These are phyloP conservation scores for Aureobasidium leucospermi DNA, from an alignment of 2,329 filamentous ascomycete genomes.

Conservation along the genomic window DNA sequence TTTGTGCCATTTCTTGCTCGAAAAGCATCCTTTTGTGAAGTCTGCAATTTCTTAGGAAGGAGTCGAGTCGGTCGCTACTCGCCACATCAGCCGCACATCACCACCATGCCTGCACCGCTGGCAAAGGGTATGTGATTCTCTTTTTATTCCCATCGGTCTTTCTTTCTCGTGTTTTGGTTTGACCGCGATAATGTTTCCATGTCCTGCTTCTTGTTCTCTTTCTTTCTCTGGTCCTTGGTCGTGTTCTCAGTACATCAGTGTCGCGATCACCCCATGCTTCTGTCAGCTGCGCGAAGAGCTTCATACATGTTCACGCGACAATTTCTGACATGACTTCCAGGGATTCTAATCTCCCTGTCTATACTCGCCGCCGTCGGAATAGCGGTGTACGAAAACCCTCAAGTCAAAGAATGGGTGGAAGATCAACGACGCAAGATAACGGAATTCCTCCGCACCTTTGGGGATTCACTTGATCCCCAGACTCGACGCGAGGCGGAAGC, in stretches of 20 bases:
- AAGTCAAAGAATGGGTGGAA: slow-evolving; percentile 56
- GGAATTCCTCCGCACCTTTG: slow-evolving; percentile 50
- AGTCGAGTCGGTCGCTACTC: not conserved
- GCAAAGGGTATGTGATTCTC: slow-evolving; percentile 11
- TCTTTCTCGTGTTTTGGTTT: not conserved
- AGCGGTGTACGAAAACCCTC: slow-evolving; percentile 57
- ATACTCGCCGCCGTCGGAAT: slow-evolving; percentile 56
- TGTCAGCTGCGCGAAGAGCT: not conserved
- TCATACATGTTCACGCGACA: not conserved
- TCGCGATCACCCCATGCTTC: not conserved
- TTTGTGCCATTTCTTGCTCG: not conserved
- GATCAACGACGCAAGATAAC: slow-evolving; percentile 55
- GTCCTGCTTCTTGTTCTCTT: not conserved
- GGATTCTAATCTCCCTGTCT: slow-evolving; percentile 55
- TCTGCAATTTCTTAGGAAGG: not conserved
- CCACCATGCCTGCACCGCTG: slow-evolving; percentile 9
- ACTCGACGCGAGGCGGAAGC: slow-evolving; percentile 30
- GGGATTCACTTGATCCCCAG: slow-evolving; percentile 51
- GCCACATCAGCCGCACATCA: not conserved
- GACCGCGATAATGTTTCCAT: too few species aligned
- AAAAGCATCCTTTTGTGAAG: not conserved
- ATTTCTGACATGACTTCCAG: slow-evolving; percentile 32
- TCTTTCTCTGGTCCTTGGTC: not conserved
- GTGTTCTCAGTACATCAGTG: not conserved
- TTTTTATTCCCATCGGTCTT: not conserved